Evolutionary conservation across 164 flowering plant genomes (phyloP), one percentile per base, ranked within the genome.

Genomic region (Chimonanthus salicifolius): DNA sequence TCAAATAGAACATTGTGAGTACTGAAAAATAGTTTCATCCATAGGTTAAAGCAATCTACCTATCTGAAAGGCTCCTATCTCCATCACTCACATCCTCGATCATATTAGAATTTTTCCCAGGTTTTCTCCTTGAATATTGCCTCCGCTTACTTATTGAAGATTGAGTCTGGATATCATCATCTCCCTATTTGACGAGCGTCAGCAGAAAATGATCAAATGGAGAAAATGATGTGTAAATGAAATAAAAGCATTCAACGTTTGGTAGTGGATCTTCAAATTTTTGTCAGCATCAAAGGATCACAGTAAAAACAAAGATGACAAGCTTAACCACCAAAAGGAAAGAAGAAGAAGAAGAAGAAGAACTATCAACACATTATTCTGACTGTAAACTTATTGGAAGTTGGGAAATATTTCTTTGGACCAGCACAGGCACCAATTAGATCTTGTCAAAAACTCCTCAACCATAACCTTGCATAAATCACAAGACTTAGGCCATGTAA

Each of bases 151-250:
- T 74, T 62, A 33, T 63, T 54, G 87, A 76, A 49, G 85, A 72
- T 54, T 71, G 69, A 45, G 84, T 78, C 67, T 48, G 72, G 80
- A 62, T 72, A 45, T 80, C 87, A 75, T 77, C 87, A 77, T 77
- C 92, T 75, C 85, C 96, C 98, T 94, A 78, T 54, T 76, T 64
- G 54, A 81, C 71, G 33, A 71, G 21, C 73, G 78, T 6, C 64
- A 44, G 49, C 65, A 71, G 65, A 74, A 54, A 65, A 9, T 33
- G 47, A n/a, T 54, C 60, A 13, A 54, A n/a, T 54, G 60, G 16
- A 11, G 60, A 54, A 54, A 10, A 54, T 54, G 60, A 13, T 54
- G 51, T 5, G 51, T 5, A 67, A 7, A 13, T 71, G 65, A 47
- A 65, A 15, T 62, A 62, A 49, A 16, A 74, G 11, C 49, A 64